Evolutionary conservation across 2,329 filamentous ascomycete species (phyloP).

Genomic region (Salinomyces thailandicus): DNA sequence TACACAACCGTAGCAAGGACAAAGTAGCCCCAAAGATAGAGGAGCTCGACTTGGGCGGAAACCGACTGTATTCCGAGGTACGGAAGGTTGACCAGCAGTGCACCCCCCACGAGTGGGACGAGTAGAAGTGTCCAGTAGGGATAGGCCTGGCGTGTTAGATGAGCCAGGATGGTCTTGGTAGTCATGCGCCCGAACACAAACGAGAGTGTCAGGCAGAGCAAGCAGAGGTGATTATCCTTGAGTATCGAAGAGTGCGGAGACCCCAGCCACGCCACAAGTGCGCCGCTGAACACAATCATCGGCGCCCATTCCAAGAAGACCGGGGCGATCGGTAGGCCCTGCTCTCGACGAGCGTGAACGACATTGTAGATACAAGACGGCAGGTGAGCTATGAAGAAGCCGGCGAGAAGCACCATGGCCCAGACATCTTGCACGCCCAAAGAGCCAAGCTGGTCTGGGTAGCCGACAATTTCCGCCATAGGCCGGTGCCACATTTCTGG

Average conservation of each 20-base stretch:
- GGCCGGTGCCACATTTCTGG: constrained; percentile 76
- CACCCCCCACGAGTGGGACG: constrained; percentile 74
- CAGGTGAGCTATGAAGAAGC: constrained; percentile 53
- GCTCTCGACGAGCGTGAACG: constrained; percentile 58
- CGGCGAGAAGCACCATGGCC: constrained; percentile 49
- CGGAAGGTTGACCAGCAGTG: constrained; percentile 72
- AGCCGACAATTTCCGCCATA: constrained; percentile 58
- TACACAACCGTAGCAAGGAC: constrained; percentile 76
- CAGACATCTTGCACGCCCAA: constrained; percentile 79
- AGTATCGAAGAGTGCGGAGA: constrained; percentile 78
- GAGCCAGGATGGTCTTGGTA: constrained; percentile 96
- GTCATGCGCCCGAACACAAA: constrained; percentile 97
- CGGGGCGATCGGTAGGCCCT: constrained; percentile 64
- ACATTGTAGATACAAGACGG: constrained; percentile 89
- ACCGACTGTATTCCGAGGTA: constrained; percentile 60
- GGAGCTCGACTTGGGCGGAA: constrained; percentile 52
- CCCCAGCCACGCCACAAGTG: constrained; percentile 74
- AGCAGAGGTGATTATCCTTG: constrained; percentile 72
- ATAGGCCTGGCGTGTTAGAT: constrained; percentile 86
- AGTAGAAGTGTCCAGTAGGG: constrained; percentile 94
- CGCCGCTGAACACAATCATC: constrained; percentile 68
- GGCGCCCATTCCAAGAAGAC: constrained; percentile 92
- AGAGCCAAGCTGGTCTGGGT: constrained; percentile 53
- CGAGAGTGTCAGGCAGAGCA: constrained; percentile 90
- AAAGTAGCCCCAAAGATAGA: constrained; percentile 78